Base-by-base conservation (phyloP, 2,329 filamentous ascomycete genomes). In the Colletotrichum sp. region DNA sequence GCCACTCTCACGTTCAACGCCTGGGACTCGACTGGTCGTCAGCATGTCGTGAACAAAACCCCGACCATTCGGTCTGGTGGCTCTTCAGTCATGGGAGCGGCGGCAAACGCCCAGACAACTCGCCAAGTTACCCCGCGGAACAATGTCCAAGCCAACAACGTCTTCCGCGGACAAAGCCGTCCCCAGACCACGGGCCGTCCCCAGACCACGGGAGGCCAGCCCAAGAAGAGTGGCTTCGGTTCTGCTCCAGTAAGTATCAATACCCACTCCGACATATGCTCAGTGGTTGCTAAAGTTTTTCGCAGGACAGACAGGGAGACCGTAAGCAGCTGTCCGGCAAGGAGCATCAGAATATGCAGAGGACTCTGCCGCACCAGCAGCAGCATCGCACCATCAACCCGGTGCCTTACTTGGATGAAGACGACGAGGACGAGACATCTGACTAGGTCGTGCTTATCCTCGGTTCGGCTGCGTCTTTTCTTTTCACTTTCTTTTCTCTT, bases 21-120 rank as follows among this genome's bases (percentile, higher is more conserved):
- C 3, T 84, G 82, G 81, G 81, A 81, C 12, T 21, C 77, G 1
- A 68, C 51, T 6, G 83, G 83, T 1, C 73, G 70, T 1, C 76
- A 69, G 7, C 72, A 82, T 33, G 61, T 63, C 4, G 69, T 29
- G 1, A 31, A 72, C 51, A 83, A 82, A 69, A 68, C 76, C 1
- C 74, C 76, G 3, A 81, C 82, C 0, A 59, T 75, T 6, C 69
- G 63, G 43, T 72, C 63, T 12, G 27, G 27, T 11, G 21, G 16
- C 13, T 66, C 72, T 2, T 74, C 63, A 3, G 21, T 55, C 11
- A 57, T 27, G 31, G 8, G 31, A 21, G 55, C 55, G 34, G 27
- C 43, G 12, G 33, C n/a, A 36, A n/a, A 31, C 5, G 29, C 18
- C 9, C 24, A 21, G 51, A 31, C 51, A n/a, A n/a, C n/a, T 58